These are phyloP conservation scores for Aspergillus viridinutans DNA, from an alignment of 2,329 filamentous ascomycete genomes.

Conservation along the genomic window DNA sequence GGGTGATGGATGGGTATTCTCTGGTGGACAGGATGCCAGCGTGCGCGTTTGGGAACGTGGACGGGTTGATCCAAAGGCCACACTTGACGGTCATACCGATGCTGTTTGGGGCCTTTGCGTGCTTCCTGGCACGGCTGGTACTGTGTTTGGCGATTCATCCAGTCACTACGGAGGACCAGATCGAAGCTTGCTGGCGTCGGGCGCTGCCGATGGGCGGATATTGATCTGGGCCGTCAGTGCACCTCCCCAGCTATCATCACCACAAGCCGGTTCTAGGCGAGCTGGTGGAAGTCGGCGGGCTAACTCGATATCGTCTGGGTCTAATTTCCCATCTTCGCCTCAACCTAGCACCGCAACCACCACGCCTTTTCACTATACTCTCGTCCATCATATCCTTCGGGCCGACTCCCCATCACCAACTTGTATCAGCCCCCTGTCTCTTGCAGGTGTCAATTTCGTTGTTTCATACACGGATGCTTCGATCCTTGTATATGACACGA, in stretches of 20 bases:
- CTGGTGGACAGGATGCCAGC: slow-evolving; percentile 88
- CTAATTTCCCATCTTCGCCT: slow-evolving; percentile 82
- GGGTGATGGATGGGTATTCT: slow-evolving; percentile 98
- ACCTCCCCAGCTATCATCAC: slow-evolving; percentile 79
- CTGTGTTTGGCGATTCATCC: slow-evolving; percentile 70
- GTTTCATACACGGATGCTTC: slow-evolving; percentile 89
- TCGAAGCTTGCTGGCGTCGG: slow-evolving; percentile 83
- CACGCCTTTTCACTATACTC: slow-evolving; percentile 80
- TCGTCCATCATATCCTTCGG: slow-evolving; percentile 80
- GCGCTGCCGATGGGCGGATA: slow-evolving; percentile 83
- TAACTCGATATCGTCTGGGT: slow-evolving; percentile 92
- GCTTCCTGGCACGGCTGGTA: slow-evolving; percentile 74
- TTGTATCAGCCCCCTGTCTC: slow-evolving; percentile 83
- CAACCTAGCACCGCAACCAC: slow-evolving; percentile 82
- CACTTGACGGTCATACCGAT: slow-evolving; percentile 89
- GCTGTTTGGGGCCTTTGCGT: slow-evolving; percentile 95
- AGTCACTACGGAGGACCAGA: slow-evolving; percentile 75
- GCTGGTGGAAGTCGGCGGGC: slow-evolving; percentile 75
- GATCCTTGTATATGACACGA: slow-evolving; percentile 86
- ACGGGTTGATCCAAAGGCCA: slow-evolving; percentile 90
- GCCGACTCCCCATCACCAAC: slow-evolving; percentile 72
- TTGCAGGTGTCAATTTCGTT: slow-evolving; percentile 80
- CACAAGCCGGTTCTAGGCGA: slow-evolving; percentile 67
- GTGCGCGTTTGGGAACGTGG: slow-evolving; percentile 95
- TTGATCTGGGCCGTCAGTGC: slow-evolving; percentile 93